Evolutionary conservation across 2,329 filamentous ascomycete genomes (phyloP).

Genomic region (Ophidiomyces ophidiicola): DNA sequence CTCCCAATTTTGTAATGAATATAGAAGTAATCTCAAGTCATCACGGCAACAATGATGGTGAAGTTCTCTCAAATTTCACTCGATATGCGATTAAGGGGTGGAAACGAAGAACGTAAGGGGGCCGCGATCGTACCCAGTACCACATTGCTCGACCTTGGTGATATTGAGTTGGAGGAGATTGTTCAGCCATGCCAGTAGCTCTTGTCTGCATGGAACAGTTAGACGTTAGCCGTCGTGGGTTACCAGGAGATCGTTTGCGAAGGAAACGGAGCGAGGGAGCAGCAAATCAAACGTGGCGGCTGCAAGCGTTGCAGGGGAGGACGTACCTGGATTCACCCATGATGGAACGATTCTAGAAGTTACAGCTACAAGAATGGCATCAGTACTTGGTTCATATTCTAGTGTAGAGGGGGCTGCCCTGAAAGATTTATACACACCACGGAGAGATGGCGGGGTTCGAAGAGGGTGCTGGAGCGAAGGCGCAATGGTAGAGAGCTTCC

Average conservation of each 20-base stretch:
- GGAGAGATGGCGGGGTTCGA: conserved; percentile 5
- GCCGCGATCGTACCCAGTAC: conserved; percentile 63
- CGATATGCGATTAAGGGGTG: neutral
- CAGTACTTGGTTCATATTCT: neutral
- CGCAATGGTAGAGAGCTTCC: neutral
- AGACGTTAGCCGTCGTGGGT: neutral
- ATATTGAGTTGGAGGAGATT: conserved; percentile 95
- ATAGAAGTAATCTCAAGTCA: neutral
- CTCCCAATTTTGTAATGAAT: neutral
- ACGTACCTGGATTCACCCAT: conserved; percentile 55
- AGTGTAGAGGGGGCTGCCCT: neutral
- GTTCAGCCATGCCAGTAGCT: conserved; percentile 93
- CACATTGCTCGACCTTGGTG: conserved; percentile 97
- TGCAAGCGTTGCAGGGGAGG: too few species aligned
- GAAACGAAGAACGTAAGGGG: conserved; percentile 17
- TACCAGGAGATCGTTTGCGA: conserved; percentile 12
- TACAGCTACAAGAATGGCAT: neutral
- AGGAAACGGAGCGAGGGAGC: conserved; percentile 14
- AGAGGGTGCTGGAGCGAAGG: neutral
- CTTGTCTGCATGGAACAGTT: conserved; percentile 56
- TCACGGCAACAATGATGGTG: neutral
- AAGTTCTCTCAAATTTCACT: neutral
- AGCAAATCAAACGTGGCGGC: neutral
- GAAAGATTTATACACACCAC: neutral
- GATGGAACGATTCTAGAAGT: conserved; percentile 25